Evolutionary conservation across 768 basidiomycete species (phyloP).

Genomic region (Suillus lakei): DNA sequence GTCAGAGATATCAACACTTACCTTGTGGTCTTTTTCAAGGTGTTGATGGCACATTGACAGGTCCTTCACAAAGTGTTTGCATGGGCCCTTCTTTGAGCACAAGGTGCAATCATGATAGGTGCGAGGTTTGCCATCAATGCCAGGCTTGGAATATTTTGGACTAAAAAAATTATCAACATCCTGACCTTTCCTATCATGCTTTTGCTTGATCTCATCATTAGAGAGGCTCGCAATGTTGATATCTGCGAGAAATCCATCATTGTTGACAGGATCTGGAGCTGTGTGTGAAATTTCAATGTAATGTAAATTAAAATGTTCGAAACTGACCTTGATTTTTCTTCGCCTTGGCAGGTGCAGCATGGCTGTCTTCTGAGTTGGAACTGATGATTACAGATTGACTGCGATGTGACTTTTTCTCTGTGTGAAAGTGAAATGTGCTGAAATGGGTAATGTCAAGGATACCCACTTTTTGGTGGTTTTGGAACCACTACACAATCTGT

Average conservation of each 20-base stretch:
- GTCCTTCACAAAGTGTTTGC: not conserved
- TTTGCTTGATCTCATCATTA: not conserved
- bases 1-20: not conserved
- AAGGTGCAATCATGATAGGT: not conserved
- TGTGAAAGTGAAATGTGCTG: no score
- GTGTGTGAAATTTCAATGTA: not conserved
- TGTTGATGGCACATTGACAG: not conserved
- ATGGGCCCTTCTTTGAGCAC: not conserved
- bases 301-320: not conserved
- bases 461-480: not conserved
- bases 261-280: conserved; percentile 2
- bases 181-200: not conserved
- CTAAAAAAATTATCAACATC: conserved; percentile 5
- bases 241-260: conserved; percentile 17
- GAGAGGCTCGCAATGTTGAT: conserved; percentile 11
- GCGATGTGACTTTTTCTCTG: not conserved
- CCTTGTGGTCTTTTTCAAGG: not conserved
- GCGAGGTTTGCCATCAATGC: not conserved
- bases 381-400: not conserved
- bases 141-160: not conserved
- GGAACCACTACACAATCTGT: no score
- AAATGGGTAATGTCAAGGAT: not conserved
- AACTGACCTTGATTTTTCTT: not conserved
- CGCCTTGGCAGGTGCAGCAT: not conserved
- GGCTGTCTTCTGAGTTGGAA: not conserved